These are phyloP conservation scores for Austroboletus novae-zelandiae DNA, from an alignment of 1,284 basidiomycete species.

Conservation along the genomic window DNA sequence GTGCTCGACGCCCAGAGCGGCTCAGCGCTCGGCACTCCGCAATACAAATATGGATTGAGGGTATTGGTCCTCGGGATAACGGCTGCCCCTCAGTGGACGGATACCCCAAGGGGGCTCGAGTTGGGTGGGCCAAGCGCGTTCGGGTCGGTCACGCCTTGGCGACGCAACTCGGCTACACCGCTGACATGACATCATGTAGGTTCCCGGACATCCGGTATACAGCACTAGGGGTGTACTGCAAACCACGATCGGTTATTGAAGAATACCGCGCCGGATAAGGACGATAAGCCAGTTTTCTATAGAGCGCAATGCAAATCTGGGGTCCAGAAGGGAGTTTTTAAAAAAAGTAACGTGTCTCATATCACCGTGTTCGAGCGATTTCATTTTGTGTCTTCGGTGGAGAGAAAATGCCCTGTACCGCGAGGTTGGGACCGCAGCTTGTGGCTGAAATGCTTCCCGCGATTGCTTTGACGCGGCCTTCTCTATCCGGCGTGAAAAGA, in stretches of 20 bases:
- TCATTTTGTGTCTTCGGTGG: no score
- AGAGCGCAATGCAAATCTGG: conserved; percentile 5
- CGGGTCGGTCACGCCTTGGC: conserved; percentile 18
- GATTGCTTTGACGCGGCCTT: background rate
- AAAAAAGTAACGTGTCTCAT: background rate
- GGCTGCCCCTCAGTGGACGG: conserved; percentile 57
- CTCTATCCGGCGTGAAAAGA: background rate
- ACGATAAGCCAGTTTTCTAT: no score
- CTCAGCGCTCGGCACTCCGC: conserved; percentile 48
- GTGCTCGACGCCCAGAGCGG: conserved; percentile 58
- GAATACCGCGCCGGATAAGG: conserved; percentile 17
- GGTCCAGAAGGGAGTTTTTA: background rate
- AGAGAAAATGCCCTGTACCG: background rate
- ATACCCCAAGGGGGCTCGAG: conserved; percentile 46
- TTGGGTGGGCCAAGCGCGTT: conserved; percentile 48
- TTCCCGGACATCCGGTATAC: conserved; percentile 35
- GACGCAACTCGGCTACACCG: background rate
- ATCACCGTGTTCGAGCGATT: background rate
- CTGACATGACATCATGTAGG: conserved; percentile 8
- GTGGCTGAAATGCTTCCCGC: no score
- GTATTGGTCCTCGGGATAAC: conserved; percentile 57
- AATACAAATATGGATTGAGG: conserved; percentile 53
- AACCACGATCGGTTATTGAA: conserved; percentile 38
- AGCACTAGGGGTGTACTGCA: conserved; percentile 34
- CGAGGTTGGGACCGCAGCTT: background rate